phyloP scores from a whole-genome alignment of 306 rosid species.

The Gleditsia sinensis region DNA sequence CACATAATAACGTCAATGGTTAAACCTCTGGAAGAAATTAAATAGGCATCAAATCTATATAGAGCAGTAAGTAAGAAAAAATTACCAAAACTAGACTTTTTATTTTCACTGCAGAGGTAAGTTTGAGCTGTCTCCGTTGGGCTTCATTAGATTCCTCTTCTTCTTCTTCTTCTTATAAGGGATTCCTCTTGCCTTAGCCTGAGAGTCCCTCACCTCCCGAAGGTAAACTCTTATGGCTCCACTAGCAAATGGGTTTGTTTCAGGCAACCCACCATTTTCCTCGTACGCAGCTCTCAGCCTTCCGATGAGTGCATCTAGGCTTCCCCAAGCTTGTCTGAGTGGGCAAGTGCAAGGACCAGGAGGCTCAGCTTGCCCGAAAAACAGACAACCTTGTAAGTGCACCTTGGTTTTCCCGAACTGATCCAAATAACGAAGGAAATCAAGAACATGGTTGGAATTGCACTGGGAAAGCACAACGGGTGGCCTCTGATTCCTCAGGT shows the following conservation, averaged over 20 bases:
- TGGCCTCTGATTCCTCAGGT: conserved; percentile 83
- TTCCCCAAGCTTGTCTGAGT: conserved; percentile 85
- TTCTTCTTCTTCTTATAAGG: conserved; percentile 88
- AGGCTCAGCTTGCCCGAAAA: conserved; percentile 73
- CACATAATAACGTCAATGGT: conserved; percentile 8
- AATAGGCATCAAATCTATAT: conserved; percentile 12
- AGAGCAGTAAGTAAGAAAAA: not conserved
- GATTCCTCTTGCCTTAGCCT: conserved; percentile 85
- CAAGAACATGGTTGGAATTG: conserved; percentile 77
- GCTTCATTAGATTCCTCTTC: conserved; percentile 43
- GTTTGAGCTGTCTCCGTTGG: conserved; percentile 40
- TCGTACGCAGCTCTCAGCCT: conserved; percentile 91
- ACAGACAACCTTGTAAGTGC: conserved; percentile 67
- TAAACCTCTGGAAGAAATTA: not conserved
- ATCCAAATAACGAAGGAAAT: conserved; percentile 75
- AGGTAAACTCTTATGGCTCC: conserved; percentile 78
- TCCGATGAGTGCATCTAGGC: conserved; percentile 88
- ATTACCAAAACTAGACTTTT: too few species aligned
- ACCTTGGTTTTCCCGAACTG: conserved; percentile 89
- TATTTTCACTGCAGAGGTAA: conserved; percentile 51
- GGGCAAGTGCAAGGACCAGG: conserved; percentile 92
- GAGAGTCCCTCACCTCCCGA: conserved; percentile 77
- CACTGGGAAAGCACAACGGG: conserved; percentile 72
- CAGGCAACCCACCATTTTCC: conserved; percentile 91
- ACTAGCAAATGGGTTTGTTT: conserved; percentile 76